Evolutionary conservation across 768 basidiomycete genomes (phyloP), one percentile per base, ranked within the genome.

Genomic region (Leccinum variicolor): DNA sequence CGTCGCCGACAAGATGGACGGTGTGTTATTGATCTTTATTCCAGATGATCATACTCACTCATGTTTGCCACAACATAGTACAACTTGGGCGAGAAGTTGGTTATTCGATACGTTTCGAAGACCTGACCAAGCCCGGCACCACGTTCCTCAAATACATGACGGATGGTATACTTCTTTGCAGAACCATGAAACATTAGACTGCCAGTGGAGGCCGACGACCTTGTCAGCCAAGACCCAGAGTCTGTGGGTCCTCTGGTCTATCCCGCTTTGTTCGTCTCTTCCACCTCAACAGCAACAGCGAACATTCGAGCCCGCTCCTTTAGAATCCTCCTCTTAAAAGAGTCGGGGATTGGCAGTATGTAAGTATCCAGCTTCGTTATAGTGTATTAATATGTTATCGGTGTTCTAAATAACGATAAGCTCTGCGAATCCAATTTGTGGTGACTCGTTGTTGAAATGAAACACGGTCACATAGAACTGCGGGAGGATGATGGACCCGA

Each of bases 131-230:
- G 89, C 94, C 91, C 90, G 95, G 45, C 83, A 92, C 64, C 77
- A 98, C 97, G 0, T 97, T 99, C 75, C 80, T 99, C 62, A 98
- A 97, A 72, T 98, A 99, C 77, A 97, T 98, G 95, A 99, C 97
- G 17, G 97, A 99, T 65, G 97, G 96, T 83, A 97, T 98, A 94
- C 86, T 93, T 55, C 84, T 96, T n/a, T 86, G 94, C 19, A 94
- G 96, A 76, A 94, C 94, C 6, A 99, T 98, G 95, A 92, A 97
- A 94, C 71, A 94, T 99, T 68, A 92, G 90, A 67, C 70, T n/a
- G n/a, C n/a, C n/a, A n/a, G n/a, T 87, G 2, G 94, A 98, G 66
- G 94, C 90, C 0, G 94, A 98, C 61, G 89, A 93, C 62, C 77
- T 98, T 5, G 55, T 82, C 39, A 85, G 86, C 64, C 80, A 85